Percentiles rank a stretch among this genome's conserved stretches.
Conservation (phyloP, 768 basidiomycete genomes). For the Thelephora ganbajun region DNA sequence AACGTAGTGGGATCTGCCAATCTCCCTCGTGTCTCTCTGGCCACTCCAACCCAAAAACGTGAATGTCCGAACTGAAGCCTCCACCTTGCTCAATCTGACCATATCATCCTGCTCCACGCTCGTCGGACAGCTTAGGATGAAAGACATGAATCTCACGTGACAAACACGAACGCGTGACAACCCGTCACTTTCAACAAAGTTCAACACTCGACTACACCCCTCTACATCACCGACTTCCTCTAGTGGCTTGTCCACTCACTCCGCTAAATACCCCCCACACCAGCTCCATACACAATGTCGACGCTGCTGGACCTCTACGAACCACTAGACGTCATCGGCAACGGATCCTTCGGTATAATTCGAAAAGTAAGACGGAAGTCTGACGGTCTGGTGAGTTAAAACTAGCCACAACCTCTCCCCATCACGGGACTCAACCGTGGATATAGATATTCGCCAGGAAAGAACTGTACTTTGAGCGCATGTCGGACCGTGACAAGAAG, state of each 20-base stretch:
- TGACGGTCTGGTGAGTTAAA: slow-evolving; percentile 60
- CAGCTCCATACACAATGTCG: slow-evolving; percentile 9
- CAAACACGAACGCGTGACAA: neutral
- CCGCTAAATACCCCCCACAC: neutral
- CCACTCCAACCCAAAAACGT: no score
- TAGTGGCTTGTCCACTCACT: neutral
- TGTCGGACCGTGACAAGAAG: slow-evolving; percentile 91
- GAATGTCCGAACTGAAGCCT: no score
- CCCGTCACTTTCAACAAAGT: neutral
- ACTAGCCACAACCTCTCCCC: neutral
- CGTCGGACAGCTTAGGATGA: neutral
- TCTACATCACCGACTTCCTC: neutral
- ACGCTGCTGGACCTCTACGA: slow-evolving; percentile 66
- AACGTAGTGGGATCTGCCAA: no score
- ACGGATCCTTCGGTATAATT: slow-evolving; percentile 96
- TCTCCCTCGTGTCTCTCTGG: no score
- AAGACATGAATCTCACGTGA: neutral
- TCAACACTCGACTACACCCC: neutral
- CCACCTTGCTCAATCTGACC: no score
- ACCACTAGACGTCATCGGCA: slow-evolving; percentile 84
- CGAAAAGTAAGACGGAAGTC: slow-evolving; percentile 80
- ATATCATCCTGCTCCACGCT: no score
- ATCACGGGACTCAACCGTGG: neutral
- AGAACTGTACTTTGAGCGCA: slow-evolving; percentile 93
- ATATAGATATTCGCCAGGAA: slow-evolving; percentile 74